phyloP scores from a whole-genome alignment of 345 rosid species.

The Pugionium dolabratum region DNA sequence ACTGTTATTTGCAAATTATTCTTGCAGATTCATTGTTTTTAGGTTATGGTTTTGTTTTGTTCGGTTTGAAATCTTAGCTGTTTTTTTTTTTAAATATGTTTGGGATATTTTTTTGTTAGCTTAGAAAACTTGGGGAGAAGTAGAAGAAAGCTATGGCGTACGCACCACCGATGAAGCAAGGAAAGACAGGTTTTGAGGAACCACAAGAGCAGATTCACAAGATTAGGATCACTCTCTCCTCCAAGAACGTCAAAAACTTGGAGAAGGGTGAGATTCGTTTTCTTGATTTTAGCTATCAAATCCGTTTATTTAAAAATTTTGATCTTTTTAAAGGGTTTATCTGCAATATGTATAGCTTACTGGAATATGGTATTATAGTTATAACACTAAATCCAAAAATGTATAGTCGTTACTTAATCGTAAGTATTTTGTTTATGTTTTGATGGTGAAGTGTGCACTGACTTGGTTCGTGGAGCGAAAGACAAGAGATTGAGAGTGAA shows the following conservation, averaged over 20 bases:
- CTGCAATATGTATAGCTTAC: not conserved
- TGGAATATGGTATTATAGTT: not conserved
- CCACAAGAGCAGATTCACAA: slow-evolving; percentile 65
- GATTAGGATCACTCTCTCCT: slow-evolving; percentile 76
- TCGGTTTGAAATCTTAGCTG: too few relatives aligned
- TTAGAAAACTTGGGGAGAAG: not conserved
- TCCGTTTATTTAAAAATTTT: not conserved
- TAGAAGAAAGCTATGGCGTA: slow-evolving; percentile 43
- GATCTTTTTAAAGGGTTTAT: not conserved
- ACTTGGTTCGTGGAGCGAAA: slow-evolving; percentile 62
- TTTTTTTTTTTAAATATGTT: too few relatives aligned
- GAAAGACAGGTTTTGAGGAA: slow-evolving; percentile 70
- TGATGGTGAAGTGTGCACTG: slow-evolving; percentile 44
- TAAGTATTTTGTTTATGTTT: not conserved
- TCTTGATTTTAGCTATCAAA: not conserved
- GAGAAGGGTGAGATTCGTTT: slow-evolving; percentile 52
- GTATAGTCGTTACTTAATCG: not conserved
- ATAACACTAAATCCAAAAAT: not conserved
- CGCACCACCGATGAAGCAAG: slow-evolving; percentile 49
- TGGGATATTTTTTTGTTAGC: not conserved
- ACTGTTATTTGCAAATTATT: too few relatives aligned
- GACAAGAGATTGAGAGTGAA: slow-evolving; percentile 58
- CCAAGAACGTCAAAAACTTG: slow-evolving; percentile 70
- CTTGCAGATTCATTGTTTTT: too few relatives aligned
- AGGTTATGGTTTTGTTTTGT: too few relatives aligned